Conservation (phyloP, 1,284 basidiomycete species). For the Thecaphora thlaspeos region DNA sequence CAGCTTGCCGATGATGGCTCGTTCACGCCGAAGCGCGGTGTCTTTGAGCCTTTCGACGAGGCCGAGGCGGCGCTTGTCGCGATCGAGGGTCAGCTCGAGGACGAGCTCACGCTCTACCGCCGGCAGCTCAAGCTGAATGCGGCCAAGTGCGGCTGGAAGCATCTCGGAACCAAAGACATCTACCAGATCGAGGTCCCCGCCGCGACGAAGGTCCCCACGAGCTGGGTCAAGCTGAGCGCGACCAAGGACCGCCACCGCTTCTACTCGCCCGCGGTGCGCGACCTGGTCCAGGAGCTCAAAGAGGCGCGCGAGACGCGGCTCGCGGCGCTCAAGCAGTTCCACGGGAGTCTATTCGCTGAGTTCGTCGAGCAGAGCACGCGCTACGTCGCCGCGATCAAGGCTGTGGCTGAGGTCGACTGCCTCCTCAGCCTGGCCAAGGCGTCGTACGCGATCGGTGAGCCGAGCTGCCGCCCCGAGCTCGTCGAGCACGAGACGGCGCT, state of each 20-base stretch:
- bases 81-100: constrained; percentile 45
- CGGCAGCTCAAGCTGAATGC: constrained; percentile 37
- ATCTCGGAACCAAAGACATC: constrained; percentile 57
- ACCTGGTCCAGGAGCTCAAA: constrained; percentile 55
- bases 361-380: constrained; percentile 73
- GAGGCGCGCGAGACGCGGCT: constrained; percentile 55
- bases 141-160: constrained; percentile 50
- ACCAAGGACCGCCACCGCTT: constrained; percentile 54
- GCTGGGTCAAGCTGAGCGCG: constrained; percentile 50
- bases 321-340: constrained; percentile 53
- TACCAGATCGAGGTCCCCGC: constrained; percentile 55
- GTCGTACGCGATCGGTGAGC: constrained; percentile 84
- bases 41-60: constrained; percentile 43
- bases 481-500: constrained; percentile 76
- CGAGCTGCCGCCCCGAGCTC: constrained; percentile 84
- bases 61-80: constrained; percentile 38
- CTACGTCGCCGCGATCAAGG: constrained; percentile 60
- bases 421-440: constrained; percentile 87
- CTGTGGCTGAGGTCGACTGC: constrained; percentile 85
- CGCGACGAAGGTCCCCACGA: constrained; percentile 47
- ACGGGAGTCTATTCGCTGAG: constrained; percentile 64
- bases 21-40: constrained; percentile 43
- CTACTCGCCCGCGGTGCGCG: constrained; percentile 51
- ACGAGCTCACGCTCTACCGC: constrained; percentile 36
- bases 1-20: constrained; percentile 47